These are phyloP conservation scores for Botryotinia calthae DNA, from an alignment of 2,329 filamentous ascomycete species.

Conservation along the genomic window DNA sequence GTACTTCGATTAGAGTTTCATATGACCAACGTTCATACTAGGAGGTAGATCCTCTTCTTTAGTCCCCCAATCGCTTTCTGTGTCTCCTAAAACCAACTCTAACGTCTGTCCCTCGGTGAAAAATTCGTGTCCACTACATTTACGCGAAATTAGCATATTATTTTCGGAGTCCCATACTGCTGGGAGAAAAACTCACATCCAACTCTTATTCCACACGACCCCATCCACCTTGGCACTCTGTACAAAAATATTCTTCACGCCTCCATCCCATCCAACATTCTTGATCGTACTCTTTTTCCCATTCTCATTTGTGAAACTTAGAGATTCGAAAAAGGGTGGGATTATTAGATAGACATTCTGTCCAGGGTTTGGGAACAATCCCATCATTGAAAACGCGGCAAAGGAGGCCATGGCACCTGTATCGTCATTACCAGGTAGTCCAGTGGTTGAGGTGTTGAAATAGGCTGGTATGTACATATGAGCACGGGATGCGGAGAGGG, in stretches of 20 bases:
- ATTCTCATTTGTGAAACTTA: constrained; percentile 57
- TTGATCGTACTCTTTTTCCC: constrained; percentile 58
- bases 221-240: constrained; percentile 63
- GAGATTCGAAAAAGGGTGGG: constrained; percentile 61
- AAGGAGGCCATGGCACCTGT: constrained; percentile 56
- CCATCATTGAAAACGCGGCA: constrained; percentile 31
- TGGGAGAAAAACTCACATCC: constrained; percentile 45
- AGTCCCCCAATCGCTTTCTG: constrained; percentile 65
- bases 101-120: constrained; percentile 63
- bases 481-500: constrained; percentile 48
- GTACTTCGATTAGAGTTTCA: not conserved
- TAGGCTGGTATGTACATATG: constrained; percentile 63
- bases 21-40: constrained; percentile 40
- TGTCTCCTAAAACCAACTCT: constrained; percentile 57
- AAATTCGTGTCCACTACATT: constrained; percentile 56
- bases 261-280: constrained; percentile 60
- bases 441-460: constrained; percentile 57
- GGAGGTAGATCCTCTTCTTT: constrained; percentile 58
- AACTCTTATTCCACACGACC: constrained; percentile 58
- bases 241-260: constrained; percentile 58
- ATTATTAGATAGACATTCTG: constrained; percentile 69
- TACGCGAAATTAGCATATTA: not conserved
- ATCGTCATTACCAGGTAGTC: constrained; percentile 69
- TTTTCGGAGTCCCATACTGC: not conserved
- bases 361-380: constrained; percentile 63